Percentiles rank a stretch among this genome's conserved stretches.
phyloP scores from a whole-genome alignment of 768 basidiomycete species.

The Rhizopogon vulgaris region DNA sequence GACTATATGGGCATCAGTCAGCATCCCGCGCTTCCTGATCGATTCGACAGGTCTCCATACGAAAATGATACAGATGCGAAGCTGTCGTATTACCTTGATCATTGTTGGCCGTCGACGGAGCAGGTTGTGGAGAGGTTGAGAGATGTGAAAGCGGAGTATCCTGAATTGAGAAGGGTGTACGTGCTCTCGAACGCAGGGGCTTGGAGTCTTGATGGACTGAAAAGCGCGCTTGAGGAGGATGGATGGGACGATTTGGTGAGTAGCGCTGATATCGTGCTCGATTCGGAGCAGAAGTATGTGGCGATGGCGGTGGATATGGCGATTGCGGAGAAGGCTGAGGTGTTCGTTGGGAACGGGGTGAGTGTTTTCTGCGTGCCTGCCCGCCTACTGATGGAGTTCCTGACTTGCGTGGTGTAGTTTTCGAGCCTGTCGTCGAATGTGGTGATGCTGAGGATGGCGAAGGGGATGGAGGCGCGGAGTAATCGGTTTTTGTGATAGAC shows the following conservation, averaged over 20 bases:
- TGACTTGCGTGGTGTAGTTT: conserved; percentile 21
- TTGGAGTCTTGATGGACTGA: conserved; percentile 35
- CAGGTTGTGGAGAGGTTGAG: conserved; percentile 37
- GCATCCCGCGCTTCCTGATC: conserved; percentile 34
- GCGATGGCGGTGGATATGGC: conserved; percentile 56
- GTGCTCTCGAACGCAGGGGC: conserved; percentile 49
- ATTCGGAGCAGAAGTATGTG: conserved; percentile 40
- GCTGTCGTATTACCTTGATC: conserved; percentile 31
- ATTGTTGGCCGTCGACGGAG: conserved; percentile 37
- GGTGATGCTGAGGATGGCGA: conserved; percentile 40
- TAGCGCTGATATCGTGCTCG: conserved; percentile 35
- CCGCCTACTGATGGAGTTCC: no score
- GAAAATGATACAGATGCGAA: conserved; percentile 6
- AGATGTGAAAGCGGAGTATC: conserved; percentile 28
- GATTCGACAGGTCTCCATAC: conserved; percentile 28
- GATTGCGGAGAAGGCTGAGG: conserved; percentile 49
- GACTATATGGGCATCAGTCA: conserved; percentile 48
- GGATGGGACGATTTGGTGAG: conserved; percentile 46
- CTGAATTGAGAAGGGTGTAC: conserved; percentile 31
- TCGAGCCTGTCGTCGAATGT: conserved; percentile 48
- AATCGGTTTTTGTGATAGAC: conserved; percentile 36
- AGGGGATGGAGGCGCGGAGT: conserved; percentile 32
- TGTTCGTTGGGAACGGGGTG: conserved; percentile 59
- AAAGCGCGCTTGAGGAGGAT: conserved; percentile 32
- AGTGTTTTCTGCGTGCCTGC: conserved; percentile 16